phyloP scores from a whole-genome alignment of 306 rosid genomes.

The Hippophae rhamnoides region DNA sequence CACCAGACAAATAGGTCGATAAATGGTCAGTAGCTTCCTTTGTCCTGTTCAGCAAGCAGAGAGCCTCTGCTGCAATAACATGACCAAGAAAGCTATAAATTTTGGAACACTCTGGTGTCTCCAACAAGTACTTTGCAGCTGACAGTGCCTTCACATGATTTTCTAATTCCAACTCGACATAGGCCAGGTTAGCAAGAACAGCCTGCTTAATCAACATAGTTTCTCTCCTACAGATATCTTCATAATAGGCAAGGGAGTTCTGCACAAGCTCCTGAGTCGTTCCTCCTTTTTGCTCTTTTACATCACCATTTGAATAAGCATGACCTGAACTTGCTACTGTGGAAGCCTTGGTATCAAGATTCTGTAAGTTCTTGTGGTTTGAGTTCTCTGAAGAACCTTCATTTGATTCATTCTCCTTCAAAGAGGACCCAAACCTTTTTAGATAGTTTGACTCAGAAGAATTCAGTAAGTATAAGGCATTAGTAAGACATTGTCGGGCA shows the following conservation, averaged over 20 bases:
- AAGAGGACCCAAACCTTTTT: constrained; percentile 30
- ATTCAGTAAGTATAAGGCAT: constrained; percentile 62
- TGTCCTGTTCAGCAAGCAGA: constrained; percentile 74
- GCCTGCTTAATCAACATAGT: constrained; percentile 76
- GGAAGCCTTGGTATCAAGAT: constrained; percentile 56
- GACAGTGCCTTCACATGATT: constrained; percentile 72
- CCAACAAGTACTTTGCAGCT: constrained; percentile 51
- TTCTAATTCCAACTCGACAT: constrained; percentile 79
- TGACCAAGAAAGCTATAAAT: constrained; percentile 72
- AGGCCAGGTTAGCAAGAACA: constrained; percentile 78
- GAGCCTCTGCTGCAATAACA: constrained; percentile 91
- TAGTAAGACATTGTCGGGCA: constrained; percentile 73
- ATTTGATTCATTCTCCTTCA: constrained; percentile 56
- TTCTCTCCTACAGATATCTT: constrained; percentile 55
- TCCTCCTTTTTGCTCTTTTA: constrained; percentile 77
- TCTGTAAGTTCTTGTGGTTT: constrained; percentile 44
- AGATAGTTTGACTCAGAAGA: constrained; percentile 29
- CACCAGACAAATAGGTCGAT: constrained; percentile 60
- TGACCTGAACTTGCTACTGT: constrained; percentile 45
- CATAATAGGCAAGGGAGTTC: constrained; percentile 67
- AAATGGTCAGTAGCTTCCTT: constrained; percentile 81
- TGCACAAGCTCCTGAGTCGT: constrained; percentile 72
- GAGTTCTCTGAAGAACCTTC: constrained; percentile 42
- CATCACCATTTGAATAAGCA: constrained; percentile 67
- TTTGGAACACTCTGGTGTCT: constrained; percentile 78